A percentile compares a stretch with the other conserved stretches of the same genome.
These are phyloP conservation scores for Penicillium paneum DNA, from an alignment of 2,329 filamentous ascomycete species.

Conservation along the genomic window DNA sequence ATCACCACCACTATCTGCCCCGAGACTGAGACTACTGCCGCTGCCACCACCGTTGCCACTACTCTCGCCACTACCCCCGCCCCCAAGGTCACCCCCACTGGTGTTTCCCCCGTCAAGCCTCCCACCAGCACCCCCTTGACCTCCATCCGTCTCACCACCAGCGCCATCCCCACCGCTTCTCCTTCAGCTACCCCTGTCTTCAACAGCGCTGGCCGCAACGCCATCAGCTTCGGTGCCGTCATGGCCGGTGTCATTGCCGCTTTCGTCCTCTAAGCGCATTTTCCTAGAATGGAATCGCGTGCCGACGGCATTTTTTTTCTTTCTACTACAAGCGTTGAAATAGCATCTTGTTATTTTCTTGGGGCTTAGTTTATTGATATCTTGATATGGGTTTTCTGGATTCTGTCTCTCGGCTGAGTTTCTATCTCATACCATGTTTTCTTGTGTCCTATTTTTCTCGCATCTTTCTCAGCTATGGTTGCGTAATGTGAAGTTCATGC, in stretches of 20 bases:
- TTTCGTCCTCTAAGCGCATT: conserved; percentile 33
- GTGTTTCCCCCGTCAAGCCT: conserved; percentile 10
- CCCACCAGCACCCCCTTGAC: conserved; percentile 1
- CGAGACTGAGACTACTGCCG: conserved; percentile 5
- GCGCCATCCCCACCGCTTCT: conserved; percentile 4
- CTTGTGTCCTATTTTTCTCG: background rate
- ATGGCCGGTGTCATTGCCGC: conserved; percentile 35
- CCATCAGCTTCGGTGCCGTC: conserved; percentile 35
- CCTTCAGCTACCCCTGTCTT: conserved; percentile 16
- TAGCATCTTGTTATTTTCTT: conserved; percentile 3
- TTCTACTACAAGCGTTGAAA: conserved; percentile 1
- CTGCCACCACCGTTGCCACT: conserved; percentile 10
- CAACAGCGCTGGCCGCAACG: conserved; percentile 34
- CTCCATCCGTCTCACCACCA: conserved; percentile 6
- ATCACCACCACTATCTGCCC: conserved; percentile 22
- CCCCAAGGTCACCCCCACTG: conserved; percentile 6
- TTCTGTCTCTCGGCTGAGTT: background rate
- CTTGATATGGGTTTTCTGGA: background rate
- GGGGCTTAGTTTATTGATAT: conserved; percentile 5
- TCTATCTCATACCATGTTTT: conserved; percentile 4
- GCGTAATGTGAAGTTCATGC: conserved; percentile 12
- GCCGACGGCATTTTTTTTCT: background rate
- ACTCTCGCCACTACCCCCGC: conserved; percentile 7
- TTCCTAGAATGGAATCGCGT: background rate
- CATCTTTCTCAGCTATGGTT: conserved; percentile 3